Conservation (phyloP, 371 early-diverging fungal species). For the Globomyces sp. region DNA sequence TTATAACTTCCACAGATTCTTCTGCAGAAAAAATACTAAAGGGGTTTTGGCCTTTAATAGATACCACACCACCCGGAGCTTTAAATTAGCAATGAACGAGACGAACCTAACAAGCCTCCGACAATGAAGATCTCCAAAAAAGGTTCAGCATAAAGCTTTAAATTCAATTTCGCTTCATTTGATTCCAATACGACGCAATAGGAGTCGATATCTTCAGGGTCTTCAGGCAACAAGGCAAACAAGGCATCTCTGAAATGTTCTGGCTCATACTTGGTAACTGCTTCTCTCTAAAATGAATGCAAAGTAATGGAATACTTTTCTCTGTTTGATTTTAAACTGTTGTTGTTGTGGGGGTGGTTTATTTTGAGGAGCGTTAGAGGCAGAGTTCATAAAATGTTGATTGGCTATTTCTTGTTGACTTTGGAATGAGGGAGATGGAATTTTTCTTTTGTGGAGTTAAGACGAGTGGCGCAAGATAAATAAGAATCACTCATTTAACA, state of each 20-base stretch:
- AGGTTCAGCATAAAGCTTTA: conserved; percentile 89
- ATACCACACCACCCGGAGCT: conserved; percentile 81
- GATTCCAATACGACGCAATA: conserved; percentile 77
- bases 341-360: not conserved
- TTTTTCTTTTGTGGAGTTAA: too few relatives aligned
- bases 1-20: conserved; percentile 67
- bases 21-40: conserved; percentile 81
- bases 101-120: conserved; percentile 82
- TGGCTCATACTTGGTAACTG: conserved; percentile 49
- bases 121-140: conserved; percentile 89
- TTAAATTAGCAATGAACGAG: not conserved
- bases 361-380: not conserved
- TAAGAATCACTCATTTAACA: too few relatives aligned
- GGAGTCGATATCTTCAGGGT: conserved; percentile 54
- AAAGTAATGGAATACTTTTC: conserved; percentile 52
- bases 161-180: conserved; percentile 84
- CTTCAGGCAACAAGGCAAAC: conserved; percentile 35
- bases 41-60: conserved; percentile 71
- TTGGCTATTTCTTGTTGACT: too few relatives aligned
- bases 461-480: too few relatives aligned
- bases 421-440: too few relatives aligned
- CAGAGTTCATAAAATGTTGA: conserved; percentile 9
- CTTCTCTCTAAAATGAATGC: conserved; percentile 32
- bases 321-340: conserved; percentile 68
- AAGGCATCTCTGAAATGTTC: conserved; percentile 49